phyloP scores from a whole-genome alignment of 805 yeast genomes.

The Kluyveromyces siamensis region DNA sequence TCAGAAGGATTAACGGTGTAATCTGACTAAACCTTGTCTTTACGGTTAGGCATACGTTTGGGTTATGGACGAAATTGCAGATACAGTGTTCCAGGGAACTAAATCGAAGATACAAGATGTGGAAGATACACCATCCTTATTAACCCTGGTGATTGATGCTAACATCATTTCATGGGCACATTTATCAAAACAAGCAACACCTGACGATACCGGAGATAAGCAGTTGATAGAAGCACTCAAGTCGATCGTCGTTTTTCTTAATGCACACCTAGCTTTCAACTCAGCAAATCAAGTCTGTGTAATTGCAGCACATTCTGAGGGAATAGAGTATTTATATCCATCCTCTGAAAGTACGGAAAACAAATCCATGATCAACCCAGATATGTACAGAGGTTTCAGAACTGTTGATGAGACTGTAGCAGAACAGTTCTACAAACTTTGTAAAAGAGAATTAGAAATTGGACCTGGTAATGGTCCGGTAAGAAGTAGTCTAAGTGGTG shows the following conservation, averaged over 20 bases:
- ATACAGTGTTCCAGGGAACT: conserved; percentile 25
- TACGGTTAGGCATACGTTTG: neutral
- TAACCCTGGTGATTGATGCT: conserved; percentile 70
- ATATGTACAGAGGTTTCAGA: conserved; percentile 81
- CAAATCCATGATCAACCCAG: conserved; percentile 35
- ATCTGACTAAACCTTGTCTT: no score
- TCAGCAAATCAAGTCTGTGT: conserved; percentile 79
- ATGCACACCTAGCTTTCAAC: conserved; percentile 81
- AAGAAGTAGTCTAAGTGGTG: conserved; percentile 57
- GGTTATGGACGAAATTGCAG: conserved; percentile 29
- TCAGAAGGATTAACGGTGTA: no score
- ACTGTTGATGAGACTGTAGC: conserved; percentile 68
- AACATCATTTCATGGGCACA: conserved; percentile 48
- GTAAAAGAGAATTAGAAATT: conserved; percentile 27
- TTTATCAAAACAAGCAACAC: conserved; percentile 13
- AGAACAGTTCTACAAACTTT: conserved; percentile 42
- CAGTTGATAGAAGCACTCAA: conserved; percentile 51
- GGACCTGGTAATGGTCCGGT: conserved; percentile 11
- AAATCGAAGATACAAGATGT: conserved; percentile 14
- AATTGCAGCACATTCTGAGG: conserved; percentile 62
- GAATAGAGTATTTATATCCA: conserved; percentile 69
- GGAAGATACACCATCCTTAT: conserved; percentile 69
- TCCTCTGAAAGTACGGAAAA: conserved; percentile 11
- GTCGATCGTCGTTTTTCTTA: conserved; percentile 64
- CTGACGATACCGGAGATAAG: conserved; percentile 18